phyloP scores from a whole-genome alignment of 2,329 filamentous ascomycete genomes.

The Botrytis sinoallii region DNA sequence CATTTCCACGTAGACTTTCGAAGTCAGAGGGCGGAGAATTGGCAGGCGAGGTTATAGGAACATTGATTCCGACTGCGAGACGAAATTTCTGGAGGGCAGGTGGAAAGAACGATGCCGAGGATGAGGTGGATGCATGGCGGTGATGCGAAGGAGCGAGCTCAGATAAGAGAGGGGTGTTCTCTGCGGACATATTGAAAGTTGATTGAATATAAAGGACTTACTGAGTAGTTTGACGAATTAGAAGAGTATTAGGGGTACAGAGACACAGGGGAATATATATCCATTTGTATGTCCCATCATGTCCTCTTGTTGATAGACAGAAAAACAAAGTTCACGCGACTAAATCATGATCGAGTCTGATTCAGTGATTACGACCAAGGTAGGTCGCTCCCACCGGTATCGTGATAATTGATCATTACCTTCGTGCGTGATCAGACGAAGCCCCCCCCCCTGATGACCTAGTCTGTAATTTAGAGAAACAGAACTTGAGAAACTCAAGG shows the following conservation, averaged over 20 bases:
- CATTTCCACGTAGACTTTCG: conserved; percentile 24
- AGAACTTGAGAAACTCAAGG: background rate
- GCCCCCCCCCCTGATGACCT: background rate
- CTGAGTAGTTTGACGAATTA: background rate
- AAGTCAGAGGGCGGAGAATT: conserved; percentile 21
- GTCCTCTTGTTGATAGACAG: background rate
- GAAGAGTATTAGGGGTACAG: background rate
- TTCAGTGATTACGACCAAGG: background rate
- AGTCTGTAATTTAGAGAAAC: background rate
- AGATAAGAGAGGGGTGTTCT: conserved; percentile 1
- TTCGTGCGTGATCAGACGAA: background rate
- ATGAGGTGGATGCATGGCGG: background rate
- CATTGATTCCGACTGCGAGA: conserved; percentile 10
- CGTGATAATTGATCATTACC: background rate
- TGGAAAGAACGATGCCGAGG: background rate
- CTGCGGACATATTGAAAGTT: background rate
- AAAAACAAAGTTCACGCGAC: conserved; percentile 10
- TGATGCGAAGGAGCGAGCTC: background rate
- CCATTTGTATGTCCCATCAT: background rate
- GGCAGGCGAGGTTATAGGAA: background rate
- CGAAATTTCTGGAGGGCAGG: background rate
- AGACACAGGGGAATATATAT: background rate
- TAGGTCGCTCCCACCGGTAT: background rate
- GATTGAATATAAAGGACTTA: background rate
- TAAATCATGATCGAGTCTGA: background rate